Evolutionary conservation across 768 basidiomycete genomes (phyloP).

Genomic region (Phlebiopsis flavidoalba): DNA sequence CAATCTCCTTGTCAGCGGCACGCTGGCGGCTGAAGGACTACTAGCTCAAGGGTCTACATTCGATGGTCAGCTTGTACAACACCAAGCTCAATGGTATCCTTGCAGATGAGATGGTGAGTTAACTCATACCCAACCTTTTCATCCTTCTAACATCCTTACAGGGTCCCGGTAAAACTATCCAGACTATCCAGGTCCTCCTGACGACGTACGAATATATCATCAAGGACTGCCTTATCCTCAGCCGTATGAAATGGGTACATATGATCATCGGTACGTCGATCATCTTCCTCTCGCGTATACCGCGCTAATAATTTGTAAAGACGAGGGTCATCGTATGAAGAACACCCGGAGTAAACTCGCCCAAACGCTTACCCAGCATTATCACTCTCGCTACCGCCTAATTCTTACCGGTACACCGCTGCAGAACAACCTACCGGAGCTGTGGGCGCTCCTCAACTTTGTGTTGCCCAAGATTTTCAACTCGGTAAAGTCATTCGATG

Average conservation of each 20-base stretch:
- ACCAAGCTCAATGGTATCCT: slow-evolving; percentile 93
- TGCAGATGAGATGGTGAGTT: slow-evolving; percentile 89
- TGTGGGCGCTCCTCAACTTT: slow-evolving; percentile 95
- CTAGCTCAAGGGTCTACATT: slow-evolving; percentile 91
- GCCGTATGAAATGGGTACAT: slow-evolving; percentile 93
- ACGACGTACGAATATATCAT: slow-evolving; percentile 98
- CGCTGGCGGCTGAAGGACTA: slow-evolving; percentile 94
- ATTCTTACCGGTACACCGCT: slow-evolving; percentile 95
- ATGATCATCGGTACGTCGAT: slow-evolving; percentile 82
- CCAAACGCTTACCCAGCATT: slow-evolving; percentile 87
- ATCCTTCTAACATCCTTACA: slow-evolving; percentile 28
- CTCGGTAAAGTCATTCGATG: slow-evolving; percentile 98
- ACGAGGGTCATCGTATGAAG: slow-evolving; percentile 98
- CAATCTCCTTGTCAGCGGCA: slow-evolving; percentile 73
- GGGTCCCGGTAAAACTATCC: slow-evolving; percentile 95
- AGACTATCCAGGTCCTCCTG: slow-evolving; percentile 90
- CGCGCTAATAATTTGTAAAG: slow-evolving; percentile 29
- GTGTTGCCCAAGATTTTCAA: slow-evolving; percentile 95
- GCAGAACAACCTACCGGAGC: slow-evolving; percentile 94
- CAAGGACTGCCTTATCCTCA: slow-evolving; percentile 84
- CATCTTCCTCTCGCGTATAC: not conserved
- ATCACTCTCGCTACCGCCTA: slow-evolving; percentile 88
- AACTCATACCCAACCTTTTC: no score
- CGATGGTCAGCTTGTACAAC: slow-evolving; percentile 98
- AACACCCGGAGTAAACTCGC: slow-evolving; percentile 87